Evolutionary conservation across 2,329 filamentous ascomycete species (phyloP), one percentile per base, ranked within the genome.

Genomic region (Diaporthe batatas): DNA sequence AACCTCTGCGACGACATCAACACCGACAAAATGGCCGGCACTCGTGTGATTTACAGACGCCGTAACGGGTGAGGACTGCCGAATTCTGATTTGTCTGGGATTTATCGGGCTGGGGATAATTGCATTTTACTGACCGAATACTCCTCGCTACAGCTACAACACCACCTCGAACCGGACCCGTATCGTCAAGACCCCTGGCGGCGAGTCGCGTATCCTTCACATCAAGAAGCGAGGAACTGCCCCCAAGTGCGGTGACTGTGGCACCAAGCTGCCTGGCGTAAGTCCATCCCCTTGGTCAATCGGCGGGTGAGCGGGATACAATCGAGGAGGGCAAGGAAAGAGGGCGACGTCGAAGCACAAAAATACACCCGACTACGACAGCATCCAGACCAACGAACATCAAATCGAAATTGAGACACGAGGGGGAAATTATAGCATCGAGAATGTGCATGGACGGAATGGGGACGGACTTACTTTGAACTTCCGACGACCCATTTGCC

Each of bases 181-280:
- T 84, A 90, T 97, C 83, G 86, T 98, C 87, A 96, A 96, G 91
- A 99, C 96, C 79, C 96, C 97, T 80, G 97, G 96, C 86, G 96
- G 96, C 85, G 91, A 96, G 86, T 92, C 98, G 83, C 92, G 96
- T 86, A 92, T 98, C 84, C 93, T 98, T 81, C 96, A 99, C 93
- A 95, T 98, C 90, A 98, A 98, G 94, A 99, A 99, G 94, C 94
- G 92, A 86, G 96, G 95, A 81, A 97, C 95, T 85, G 93, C 95
- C 78, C 96, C 96, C 84, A 99, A 99, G 91, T 99, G 96, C 86
- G 94, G 97, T 91, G 96, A 99, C 91, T 99, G 97, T 84, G 96
- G 96, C 84, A 91, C 91, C 89, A 98, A 98, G 90, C 93, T 99
- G 83, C 91, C 94, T 84, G 96, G 96, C 87, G 95, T 99, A 94